Conservation (phyloP, 2,329 filamentous ascomycete species). For the Fusarium burgessii region DNA sequence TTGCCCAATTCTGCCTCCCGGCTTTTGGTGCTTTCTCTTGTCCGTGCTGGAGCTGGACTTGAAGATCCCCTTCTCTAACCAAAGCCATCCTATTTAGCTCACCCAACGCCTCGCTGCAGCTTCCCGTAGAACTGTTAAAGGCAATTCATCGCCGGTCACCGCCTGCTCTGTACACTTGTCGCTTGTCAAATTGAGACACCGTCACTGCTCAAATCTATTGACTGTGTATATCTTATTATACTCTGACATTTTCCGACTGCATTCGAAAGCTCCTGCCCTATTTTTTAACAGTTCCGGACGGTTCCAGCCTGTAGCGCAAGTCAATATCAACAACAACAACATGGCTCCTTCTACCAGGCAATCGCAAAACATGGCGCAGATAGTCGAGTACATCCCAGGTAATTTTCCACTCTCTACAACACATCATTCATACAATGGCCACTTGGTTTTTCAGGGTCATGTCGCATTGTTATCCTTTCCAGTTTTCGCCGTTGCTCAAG, state of each 20-base stretch:
- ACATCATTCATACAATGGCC: conserved; percentile 20
- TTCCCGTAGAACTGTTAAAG: conserved; percentile 27
- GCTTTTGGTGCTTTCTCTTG: conserved; percentile 35
- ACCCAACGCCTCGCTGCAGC: conserved; percentile 24
- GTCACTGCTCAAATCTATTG: conserved; percentile 23
- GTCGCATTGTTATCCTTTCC: conserved; percentile 50
- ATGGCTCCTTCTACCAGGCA: conserved; percentile 65
- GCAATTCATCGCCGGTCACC: conserved; percentile 39
- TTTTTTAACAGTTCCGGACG: conserved; percentile 8
- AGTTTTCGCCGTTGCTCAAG: conserved; percentile 13
- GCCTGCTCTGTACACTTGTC: conserved; percentile 27
- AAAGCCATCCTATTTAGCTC: conserved; percentile 22
- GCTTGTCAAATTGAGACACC: conserved; percentile 27
- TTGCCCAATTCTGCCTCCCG: conserved; percentile 26
- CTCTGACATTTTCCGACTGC: conserved; percentile 8
- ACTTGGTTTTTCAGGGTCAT: conserved; percentile 35
- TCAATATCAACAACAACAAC: conserved; percentile 44
- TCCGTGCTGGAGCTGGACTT: conserved; percentile 34
- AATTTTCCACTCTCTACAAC: conserved; percentile 49
- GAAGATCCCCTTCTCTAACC: conserved; percentile 5
- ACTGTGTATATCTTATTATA: conserved; percentile 24
- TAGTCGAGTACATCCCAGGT: conserved; percentile 98
- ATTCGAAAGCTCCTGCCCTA: conserved; percentile 8
- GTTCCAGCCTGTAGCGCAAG: conserved; percentile 39
- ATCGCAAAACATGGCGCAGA: conserved; percentile 78